phyloP scores from a whole-genome alignment of 345 rosid genomes.

The Draba incana region DNA sequence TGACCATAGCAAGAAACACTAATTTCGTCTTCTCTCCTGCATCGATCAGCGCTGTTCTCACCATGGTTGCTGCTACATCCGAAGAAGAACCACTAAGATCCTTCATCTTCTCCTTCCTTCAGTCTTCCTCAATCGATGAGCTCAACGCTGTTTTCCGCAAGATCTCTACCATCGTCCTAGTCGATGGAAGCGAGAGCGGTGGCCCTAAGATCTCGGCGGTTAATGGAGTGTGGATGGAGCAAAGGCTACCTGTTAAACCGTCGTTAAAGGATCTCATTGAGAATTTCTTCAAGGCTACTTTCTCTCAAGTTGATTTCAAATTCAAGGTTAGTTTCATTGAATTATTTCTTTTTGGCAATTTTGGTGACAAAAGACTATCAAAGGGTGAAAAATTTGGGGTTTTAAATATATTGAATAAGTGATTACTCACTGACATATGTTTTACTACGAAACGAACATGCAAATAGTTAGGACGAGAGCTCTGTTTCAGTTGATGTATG shows the following conservation, averaged over 20 bases:
- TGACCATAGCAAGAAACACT: neutral
- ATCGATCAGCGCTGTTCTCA: slow-evolving; percentile 16
- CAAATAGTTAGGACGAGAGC: too few relatives aligned
- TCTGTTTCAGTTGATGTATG: too few relatives aligned
- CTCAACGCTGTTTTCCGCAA: neutral
- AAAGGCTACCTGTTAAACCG: neutral
- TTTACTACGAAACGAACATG: too few relatives aligned
- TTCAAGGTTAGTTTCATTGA: neutral
- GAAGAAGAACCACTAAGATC: neutral
- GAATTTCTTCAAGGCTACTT: slow-evolving; percentile 3
- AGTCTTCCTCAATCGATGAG: neutral
- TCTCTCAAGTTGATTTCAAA: neutral
- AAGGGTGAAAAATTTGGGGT: too few relatives aligned
- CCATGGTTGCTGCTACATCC: slow-evolving; percentile 14
- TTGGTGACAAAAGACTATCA: too few relatives aligned
- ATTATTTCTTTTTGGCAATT: too few relatives aligned
- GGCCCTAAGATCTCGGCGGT: neutral
- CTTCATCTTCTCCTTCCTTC: neutral
- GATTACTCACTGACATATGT: too few relatives aligned
- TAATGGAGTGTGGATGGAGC: slow-evolving; percentile 14
- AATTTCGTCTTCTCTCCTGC: slow-evolving; percentile 32
- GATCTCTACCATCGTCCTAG: neutral
- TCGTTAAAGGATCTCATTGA: slow-evolving; percentile 2
- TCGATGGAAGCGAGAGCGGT: neutral
- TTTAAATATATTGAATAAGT: too few relatives aligned